phyloP scores from a whole-genome alignment of 495 filamentous ascomycete genomes.

The Aspergillus steynii region DNA sequence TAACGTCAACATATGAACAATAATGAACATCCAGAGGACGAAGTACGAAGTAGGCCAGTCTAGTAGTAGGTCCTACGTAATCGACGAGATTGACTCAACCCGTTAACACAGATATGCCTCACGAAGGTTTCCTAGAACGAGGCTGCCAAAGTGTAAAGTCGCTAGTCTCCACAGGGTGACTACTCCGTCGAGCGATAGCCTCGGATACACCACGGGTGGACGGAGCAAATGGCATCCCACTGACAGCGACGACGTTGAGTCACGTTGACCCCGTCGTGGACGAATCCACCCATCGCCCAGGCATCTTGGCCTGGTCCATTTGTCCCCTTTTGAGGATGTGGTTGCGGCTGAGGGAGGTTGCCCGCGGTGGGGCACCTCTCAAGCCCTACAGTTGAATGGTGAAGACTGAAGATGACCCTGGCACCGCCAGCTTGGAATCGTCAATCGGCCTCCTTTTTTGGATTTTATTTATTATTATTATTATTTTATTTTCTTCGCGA shows the following conservation, averaged over 20 bases:
- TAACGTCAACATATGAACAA: too few species aligned
- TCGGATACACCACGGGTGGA: too few species aligned
- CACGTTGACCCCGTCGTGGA: not conserved
- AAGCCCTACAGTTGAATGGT: not conserved
- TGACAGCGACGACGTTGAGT: not conserved
- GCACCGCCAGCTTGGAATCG: not conserved
- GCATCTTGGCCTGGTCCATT: not conserved
- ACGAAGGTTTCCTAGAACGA: not conserved
- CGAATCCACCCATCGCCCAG: not conserved
- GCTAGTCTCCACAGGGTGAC: not conserved
- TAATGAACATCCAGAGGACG: too few species aligned
- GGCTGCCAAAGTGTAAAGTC: not conserved
- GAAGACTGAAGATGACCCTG: too few species aligned
- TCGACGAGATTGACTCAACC: too few species aligned
- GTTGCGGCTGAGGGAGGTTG: not conserved
- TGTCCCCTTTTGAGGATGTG: not conserved
- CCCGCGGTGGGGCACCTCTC: not conserved
- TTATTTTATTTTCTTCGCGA: not conserved
- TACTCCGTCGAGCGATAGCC: too few species aligned
- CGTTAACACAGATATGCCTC: too few species aligned
- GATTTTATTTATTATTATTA: not conserved
- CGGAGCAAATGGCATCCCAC: too few species aligned
- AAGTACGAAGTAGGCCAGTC: too few species aligned
- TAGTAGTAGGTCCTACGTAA: too few species aligned
- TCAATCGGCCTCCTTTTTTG: not conserved